phyloP scores from a whole-genome alignment of 495 filamentous ascomycete species.

The Aspergillus hancockii region DNA sequence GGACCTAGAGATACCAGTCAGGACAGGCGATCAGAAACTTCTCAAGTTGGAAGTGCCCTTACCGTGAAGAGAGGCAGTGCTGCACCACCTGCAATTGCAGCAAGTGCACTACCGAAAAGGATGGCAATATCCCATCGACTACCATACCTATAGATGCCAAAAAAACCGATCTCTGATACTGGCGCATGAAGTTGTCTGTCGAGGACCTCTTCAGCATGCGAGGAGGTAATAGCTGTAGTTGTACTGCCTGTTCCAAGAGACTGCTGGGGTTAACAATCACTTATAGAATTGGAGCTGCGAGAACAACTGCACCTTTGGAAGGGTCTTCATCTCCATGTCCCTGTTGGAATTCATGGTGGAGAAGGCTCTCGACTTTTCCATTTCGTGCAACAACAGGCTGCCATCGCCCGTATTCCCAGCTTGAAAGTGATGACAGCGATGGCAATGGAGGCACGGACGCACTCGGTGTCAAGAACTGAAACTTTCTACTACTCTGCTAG shows the following conservation, averaged over 20 bases:
- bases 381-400: background rate
- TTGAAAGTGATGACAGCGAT: background rate
- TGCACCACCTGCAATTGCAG: conserved; percentile 74
- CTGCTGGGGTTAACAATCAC: background rate
- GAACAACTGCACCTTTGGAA: conserved; percentile 10
- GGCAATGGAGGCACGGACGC: background rate
- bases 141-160: conserved; percentile 76
- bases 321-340: conserved; percentile 6
- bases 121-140: conserved; percentile 72
- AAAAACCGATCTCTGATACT: conserved; percentile 61
- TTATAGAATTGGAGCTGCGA: too few relatives aligned
- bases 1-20: conserved; percentile 36
- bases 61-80: conserved; percentile 87
- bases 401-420: background rate
- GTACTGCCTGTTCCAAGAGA: conserved; percentile 8
- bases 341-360: conserved; percentile 10
- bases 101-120: conserved; percentile 60
- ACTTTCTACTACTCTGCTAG: too few relatives aligned
- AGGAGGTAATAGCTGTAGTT: conserved; percentile 11
- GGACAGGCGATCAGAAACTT: background rate
- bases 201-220: conserved; percentile 59
- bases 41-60: conserved; percentile 13
- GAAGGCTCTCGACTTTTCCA: background rate
- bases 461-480: background rate
- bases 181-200: conserved; percentile 71